These are phyloP conservation scores for Aciculosporium take DNA, from an alignment of 2,329 filamentous ascomycete genomes.

Conservation along the genomic window DNA sequence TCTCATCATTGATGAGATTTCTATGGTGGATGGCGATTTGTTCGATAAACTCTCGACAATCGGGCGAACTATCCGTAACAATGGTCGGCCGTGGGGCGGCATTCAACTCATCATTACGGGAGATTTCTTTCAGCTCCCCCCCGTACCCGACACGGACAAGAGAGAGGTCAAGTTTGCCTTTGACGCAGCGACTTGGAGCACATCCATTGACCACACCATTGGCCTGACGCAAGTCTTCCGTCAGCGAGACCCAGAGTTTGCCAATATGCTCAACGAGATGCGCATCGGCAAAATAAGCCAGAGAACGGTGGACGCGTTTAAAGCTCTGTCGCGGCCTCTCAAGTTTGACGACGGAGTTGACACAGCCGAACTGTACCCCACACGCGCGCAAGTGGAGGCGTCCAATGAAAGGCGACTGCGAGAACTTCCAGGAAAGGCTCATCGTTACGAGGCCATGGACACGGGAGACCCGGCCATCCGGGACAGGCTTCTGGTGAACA, in stretches of 20 bases:
- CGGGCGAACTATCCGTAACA: slow-evolving; percentile 73
- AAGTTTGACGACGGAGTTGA: slow-evolving; percentile 57
- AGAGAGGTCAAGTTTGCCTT: slow-evolving; percentile 76
- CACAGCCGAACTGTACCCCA: slow-evolving; percentile 80
- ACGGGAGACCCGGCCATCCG: slow-evolving; percentile 56
- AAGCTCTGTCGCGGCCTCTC: slow-evolving; percentile 54
- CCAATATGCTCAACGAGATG: slow-evolving; percentile 96
- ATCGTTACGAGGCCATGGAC: slow-evolving; percentile 62
- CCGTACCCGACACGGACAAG: slow-evolving; percentile 66
- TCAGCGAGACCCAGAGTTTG: slow-evolving; percentile 80
- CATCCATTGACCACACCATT: slow-evolving; percentile 89
- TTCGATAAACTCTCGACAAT: slow-evolving; percentile 93
- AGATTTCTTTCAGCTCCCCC: slow-evolving; percentile 94
- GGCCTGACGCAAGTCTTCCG: slow-evolving; percentile 91
- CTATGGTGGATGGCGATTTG: slow-evolving; percentile 94
- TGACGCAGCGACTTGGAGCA: slow-evolving; percentile 81
- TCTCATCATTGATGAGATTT: slow-evolving; percentile 86
- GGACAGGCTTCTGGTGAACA: slow-evolving; percentile 69
- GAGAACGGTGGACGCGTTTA: slow-evolving; percentile 66
- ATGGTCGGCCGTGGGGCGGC: slow-evolving; percentile 83
- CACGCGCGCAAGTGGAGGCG: slow-evolving; percentile 72
- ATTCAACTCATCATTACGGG: slow-evolving; percentile 93
- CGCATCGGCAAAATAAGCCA: slow-evolving; percentile 68
- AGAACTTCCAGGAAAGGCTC: slow-evolving; percentile 52
- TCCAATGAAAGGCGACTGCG: slow-evolving; percentile 67